Conservation (phyloP, 179 eudicot genomes). For the Heliamphora ciliata region DNA sequence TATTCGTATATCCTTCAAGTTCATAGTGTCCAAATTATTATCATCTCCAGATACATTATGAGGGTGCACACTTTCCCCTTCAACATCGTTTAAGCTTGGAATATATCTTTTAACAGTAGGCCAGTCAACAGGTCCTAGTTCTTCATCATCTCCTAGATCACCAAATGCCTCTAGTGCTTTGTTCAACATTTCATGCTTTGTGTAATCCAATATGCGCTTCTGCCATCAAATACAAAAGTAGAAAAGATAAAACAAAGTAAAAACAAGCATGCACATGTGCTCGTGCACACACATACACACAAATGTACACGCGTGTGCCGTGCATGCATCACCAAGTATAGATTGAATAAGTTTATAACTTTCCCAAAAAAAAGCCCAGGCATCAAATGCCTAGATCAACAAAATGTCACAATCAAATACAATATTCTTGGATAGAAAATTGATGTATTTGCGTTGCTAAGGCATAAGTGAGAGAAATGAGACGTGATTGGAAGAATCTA, state of each 20-base stretch:
- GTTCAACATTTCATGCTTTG: constrained; percentile 78
- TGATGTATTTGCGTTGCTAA: no score
- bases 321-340: no score
- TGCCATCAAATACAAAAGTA: constrained; percentile 27
- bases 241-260: not conserved
- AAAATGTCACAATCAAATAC: not conserved
- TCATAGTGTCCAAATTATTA: constrained; percentile 38
- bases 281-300: not conserved
- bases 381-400: not conserved
- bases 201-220: constrained; percentile 80
- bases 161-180: constrained; percentile 83
- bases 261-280: constrained; percentile 1
- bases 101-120: constrained; percentile 75
- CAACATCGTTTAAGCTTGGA: constrained; percentile 50
- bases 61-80: constrained; percentile 66
- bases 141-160: constrained; percentile 93
- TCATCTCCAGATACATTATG: constrained; percentile 45
- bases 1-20: constrained; percentile 71
- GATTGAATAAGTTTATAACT: not conserved
- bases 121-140: constrained; percentile 97
- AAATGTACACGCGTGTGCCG: not conserved
- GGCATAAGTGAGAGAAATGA: not conserved
- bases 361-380: not conserved
- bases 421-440: not conserved
- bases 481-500: not conserved